These are phyloP conservation scores for Boletus reticuloceps DNA, from an alignment of 768 basidiomycete genomes.

Conservation along the genomic window DNA sequence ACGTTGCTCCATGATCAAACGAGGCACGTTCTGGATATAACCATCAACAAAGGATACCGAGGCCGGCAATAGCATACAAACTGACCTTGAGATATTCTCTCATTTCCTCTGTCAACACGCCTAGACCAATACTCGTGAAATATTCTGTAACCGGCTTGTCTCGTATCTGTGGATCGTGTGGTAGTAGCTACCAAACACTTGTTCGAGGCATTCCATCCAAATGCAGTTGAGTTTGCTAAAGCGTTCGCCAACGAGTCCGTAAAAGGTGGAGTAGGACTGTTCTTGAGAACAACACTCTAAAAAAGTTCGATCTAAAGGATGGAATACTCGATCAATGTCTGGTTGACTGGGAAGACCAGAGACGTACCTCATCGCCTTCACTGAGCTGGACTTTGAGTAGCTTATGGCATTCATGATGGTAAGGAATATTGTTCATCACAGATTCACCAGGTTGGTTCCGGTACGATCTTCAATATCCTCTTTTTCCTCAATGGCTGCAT, in stretches of 20 bases:
- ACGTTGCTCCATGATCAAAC: conserved; percentile 91
- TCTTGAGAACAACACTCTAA: conserved; percentile 99
- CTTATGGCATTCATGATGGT: conserved; percentile 99
- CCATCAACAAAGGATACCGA: conserved; percentile 2
- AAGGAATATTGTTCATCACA: conserved; percentile 90
- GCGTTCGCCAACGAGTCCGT: conserved; percentile 93
- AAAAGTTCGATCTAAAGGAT: conserved; percentile 79
- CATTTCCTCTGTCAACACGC: conserved; percentile 93
- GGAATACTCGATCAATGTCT: not conserved
- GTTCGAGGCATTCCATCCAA: conserved; percentile 89
- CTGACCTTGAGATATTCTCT: conserved; percentile 89
- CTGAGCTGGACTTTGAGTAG: too few species aligned
- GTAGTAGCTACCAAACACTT: conserved; percentile 88
- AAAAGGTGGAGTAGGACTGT: conserved; percentile 96
- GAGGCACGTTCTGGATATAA: conserved; percentile 76
- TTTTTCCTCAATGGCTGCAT: conserved; percentile 66
- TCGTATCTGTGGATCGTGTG: conserved; percentile 98
- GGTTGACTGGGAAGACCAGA: too few species aligned
- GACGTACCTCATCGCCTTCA: too few species aligned
- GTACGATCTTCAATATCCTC: conserved; percentile 93
- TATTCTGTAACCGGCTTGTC: conserved; percentile 96
- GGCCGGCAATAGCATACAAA: conserved; percentile 9
- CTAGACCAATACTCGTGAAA: conserved; percentile 94
- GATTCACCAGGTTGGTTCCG: conserved; percentile 92
- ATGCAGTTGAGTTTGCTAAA: conserved; percentile 95